Evolutionary conservation across 257 asterid species (phyloP), one percentile per base, ranked within the genome.

Genomic region (Solanum chaucha): DNA sequence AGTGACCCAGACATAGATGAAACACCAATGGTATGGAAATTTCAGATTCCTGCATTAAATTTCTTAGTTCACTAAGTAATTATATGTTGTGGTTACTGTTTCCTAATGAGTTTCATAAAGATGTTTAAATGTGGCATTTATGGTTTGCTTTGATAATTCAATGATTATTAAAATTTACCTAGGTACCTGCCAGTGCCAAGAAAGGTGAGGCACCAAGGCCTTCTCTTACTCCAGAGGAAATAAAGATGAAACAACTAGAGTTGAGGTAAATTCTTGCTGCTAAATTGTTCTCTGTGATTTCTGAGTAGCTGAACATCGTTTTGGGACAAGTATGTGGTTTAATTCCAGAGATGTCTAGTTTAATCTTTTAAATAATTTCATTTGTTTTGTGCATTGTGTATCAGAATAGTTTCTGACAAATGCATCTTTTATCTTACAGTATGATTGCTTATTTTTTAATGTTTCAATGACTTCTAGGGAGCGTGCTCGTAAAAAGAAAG

Each of bases 401-500:
- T 78, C 84, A 24, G 4, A 78, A 19, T 44, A 41, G 64, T 41
- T 41, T 41, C 10, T 44, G 59, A 26, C 12, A 71, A 78, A 12
- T 40, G 12, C 83, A 22, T n/a, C 83, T 40, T 40, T 75, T 75
- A 75, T 17, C 59, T 75, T 75, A 40, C 59, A 40, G 83, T 40
- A 10, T 38, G 83, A 24, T 38, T 38, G 59, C 19, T 40, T 17
- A 13, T n/a, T 40, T 38, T 75, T 41, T 40, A n/a, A 40, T 40
- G 22, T 75, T 75, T n/a, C 13, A 65, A 65, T 85, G 85, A 48
- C 75, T 92, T 74, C 30, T 88, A 96, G 98, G 94, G 99, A 95
- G 90, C 91, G 97, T 86, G 98, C 99, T 87, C 98, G 96, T 82
- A 95, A 93, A 90, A 96, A 96, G 97, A 96, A 96, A 90, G 98